Percentiles rank a stretch among this genome's conserved stretches.
phyloP scores from a whole-genome alignment of 148 eudicot species.

The Persicaria maculosa region DNA sequence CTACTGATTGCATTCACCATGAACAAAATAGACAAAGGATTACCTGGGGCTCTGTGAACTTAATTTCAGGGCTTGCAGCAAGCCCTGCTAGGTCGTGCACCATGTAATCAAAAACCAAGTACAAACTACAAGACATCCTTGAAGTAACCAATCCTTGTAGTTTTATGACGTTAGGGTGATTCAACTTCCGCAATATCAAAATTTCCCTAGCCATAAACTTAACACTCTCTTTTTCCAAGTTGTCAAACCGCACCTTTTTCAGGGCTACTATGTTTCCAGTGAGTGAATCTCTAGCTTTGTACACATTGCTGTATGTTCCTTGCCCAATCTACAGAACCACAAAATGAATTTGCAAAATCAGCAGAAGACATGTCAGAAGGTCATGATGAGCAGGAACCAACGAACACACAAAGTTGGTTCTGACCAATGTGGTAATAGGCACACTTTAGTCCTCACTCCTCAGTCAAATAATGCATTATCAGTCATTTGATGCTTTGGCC shows the following conservation, averaged over 20 bases:
- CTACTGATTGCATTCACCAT: not conserved
- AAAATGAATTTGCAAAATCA: slow-evolving; percentile 10
- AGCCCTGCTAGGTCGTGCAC: slow-evolving; percentile 96
- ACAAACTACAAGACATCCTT: slow-evolving; percentile 93
- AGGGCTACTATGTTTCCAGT: slow-evolving; percentile 86
- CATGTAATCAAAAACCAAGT: slow-evolving; percentile 89
- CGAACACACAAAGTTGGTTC: not conserved
- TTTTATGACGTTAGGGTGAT: slow-evolving; percentile 87
- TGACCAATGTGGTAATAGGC: not conserved
- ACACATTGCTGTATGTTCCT: slow-evolving; percentile 96
- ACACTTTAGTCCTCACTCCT: not conserved
- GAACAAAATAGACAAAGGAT: slow-evolving; percentile 14
- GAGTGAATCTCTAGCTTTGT: slow-evolving; percentile 80
- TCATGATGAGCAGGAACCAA: not conserved
- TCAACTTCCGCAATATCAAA: slow-evolving; percentile 69
- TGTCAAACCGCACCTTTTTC: slow-evolving; percentile 90
- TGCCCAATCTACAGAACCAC: slow-evolving; percentile 61
- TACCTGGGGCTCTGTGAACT: slow-evolving; percentile 87
- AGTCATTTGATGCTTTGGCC: not conserved
- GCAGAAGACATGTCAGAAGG: slow-evolving; percentile 4
- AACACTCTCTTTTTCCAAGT: slow-evolving; percentile 93
- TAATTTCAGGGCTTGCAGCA: slow-evolving; percentile 82
- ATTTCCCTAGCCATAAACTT: slow-evolving; percentile 93
- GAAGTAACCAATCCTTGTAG: slow-evolving; percentile 92
- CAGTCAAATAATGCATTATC: not conserved